Evolutionary conservation across 352 stramenopile genomes (phyloP).

Genomic region (Thraustotheca clavata): DNA sequence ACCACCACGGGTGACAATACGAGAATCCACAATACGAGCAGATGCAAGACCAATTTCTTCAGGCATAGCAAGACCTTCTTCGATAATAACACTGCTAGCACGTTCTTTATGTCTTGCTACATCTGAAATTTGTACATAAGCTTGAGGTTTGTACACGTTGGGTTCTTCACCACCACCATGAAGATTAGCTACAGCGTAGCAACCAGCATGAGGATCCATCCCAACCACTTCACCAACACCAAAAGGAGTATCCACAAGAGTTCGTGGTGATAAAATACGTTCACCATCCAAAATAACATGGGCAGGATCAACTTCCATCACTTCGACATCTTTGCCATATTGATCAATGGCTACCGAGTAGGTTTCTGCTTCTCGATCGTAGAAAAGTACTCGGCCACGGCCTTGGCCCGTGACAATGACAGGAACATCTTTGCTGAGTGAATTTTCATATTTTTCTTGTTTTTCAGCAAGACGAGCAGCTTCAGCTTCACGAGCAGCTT

Average conservation of each 20-base stretch:
- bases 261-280: conserved; percentile 75
- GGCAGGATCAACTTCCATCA: conserved; percentile 54
- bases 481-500: conserved; percentile 14
- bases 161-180: conserved; percentile 65
- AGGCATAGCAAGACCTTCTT: conserved; percentile 37
- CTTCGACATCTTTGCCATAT: conserved; percentile 47
- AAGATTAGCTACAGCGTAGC: conserved; percentile 83
- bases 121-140: conserved; percentile 77
- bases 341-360: conserved; percentile 65
- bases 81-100: conserved; percentile 67
- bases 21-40: conserved; percentile 74
- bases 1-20: conserved; percentile 69
- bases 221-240: conserved; percentile 73
- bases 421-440: conserved; percentile 78
- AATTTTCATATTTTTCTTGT: conserved; percentile 79
- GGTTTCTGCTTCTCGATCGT: conserved; percentile 69
- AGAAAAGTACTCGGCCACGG: conserved; percentile 58
- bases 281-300: conserved; percentile 79
- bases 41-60: conserved; percentile 75
- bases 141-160: conserved; percentile 26
- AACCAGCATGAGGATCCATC: conserved; percentile 79
- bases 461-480: conserved; percentile 23
- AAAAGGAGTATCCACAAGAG: conserved; percentile 79
- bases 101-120: conserved; percentile 62
- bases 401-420: conserved; percentile 67